These are phyloP conservation scores for Arthonia radiata DNA, from an alignment of 495 filamentous ascomycete species.

Conservation along the genomic window DNA sequence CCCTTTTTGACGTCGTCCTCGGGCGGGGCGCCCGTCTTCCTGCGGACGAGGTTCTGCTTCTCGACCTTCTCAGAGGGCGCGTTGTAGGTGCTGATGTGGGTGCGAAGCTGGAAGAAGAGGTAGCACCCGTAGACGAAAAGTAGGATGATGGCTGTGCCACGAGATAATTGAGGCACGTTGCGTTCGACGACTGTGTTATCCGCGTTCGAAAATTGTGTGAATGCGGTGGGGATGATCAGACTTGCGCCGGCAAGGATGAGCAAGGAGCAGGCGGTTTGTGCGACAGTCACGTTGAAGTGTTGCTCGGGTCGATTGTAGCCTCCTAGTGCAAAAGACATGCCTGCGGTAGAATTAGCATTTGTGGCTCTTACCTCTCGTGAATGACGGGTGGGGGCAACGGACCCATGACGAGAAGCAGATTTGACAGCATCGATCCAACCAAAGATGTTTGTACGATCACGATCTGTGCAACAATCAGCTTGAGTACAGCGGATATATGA, in stretches of 20 bases:
- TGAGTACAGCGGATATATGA: too few relatives aligned
- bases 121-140: constrained; percentile 55
- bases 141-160: constrained; percentile 49
- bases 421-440: constrained; percentile 76
- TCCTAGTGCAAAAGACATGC: constrained; percentile 83
- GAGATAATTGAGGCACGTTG: constrained; percentile 33
- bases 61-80: constrained; percentile 42
- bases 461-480: constrained; percentile 71
- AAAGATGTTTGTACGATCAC: constrained; percentile 82
- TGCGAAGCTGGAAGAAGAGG: constrained; percentile 60
- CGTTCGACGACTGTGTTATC: constrained; percentile 6
- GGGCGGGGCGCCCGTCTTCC: constrained; percentile 22
- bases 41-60: constrained; percentile 18
- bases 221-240: constrained; percentile 77
- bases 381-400: too few relatives aligned
- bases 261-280: constrained; percentile 67
- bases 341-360: too few relatives aligned
- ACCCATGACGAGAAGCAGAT: constrained; percentile 74
- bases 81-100: constrained; percentile 52
- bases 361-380: too few relatives aligned
- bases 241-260: constrained; percentile 54
- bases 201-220: constrained; percentile 20
- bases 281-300: constrained; percentile 81
- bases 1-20: constrained; percentile 33
- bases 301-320: constrained; percentile 60